Conservation (phyloP, 805 yeast species). For the Candida anglica region DNA sequence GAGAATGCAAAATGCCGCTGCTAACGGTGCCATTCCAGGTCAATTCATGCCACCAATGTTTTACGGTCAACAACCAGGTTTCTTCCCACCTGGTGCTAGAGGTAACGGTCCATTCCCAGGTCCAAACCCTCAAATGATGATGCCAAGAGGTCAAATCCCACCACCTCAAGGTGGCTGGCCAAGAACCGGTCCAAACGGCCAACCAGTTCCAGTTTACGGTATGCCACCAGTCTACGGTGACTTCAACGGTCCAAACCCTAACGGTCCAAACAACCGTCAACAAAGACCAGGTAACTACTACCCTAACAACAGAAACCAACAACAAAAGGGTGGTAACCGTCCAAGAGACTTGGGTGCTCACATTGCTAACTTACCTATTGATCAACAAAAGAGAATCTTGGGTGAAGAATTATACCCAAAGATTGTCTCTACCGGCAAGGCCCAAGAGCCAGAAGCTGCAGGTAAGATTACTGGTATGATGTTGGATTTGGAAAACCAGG, state of each 20-base stretch:
- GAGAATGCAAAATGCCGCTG: constrained; percentile 96
- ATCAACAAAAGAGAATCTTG: constrained; percentile 93
- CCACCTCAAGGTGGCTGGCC: constrained; percentile 68
- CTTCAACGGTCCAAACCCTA: constrained; percentile 31
- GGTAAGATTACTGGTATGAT: constrained; percentile 99
- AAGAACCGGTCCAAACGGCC: constrained; percentile 77
- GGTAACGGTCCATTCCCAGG: constrained; percentile 72
- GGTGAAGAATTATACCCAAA: constrained; percentile 97
- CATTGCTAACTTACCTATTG: constrained; percentile 66
- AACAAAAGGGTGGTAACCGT: constrained; percentile 22
- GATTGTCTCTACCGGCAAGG: constrained; percentile 81
- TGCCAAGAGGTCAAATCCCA: constrained; percentile 64
- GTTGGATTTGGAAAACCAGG: constrained; percentile 89
- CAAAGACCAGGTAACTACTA: constrained; percentile 55
- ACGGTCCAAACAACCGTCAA: constrained; percentile 43
- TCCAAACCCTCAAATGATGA: constrained; percentile 80
- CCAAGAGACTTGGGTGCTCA: constrained; percentile 55
- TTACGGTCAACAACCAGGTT: constrained; percentile 80
- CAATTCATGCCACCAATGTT: constrained; percentile 86
- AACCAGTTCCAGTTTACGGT: constrained; percentile 78
- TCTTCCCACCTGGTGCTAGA: constrained; percentile 80
- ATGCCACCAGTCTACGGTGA: constrained; percentile 74
- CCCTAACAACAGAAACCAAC: constrained; percentile 43
- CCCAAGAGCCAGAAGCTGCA: constrained; percentile 90
- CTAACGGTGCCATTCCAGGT: constrained; percentile 79